Evolutionary conservation across 2,329 filamentous ascomycete genomes (phyloP), one percentile per base, ranked within the genome.

Genomic region (Hortaea sp.): DNA sequence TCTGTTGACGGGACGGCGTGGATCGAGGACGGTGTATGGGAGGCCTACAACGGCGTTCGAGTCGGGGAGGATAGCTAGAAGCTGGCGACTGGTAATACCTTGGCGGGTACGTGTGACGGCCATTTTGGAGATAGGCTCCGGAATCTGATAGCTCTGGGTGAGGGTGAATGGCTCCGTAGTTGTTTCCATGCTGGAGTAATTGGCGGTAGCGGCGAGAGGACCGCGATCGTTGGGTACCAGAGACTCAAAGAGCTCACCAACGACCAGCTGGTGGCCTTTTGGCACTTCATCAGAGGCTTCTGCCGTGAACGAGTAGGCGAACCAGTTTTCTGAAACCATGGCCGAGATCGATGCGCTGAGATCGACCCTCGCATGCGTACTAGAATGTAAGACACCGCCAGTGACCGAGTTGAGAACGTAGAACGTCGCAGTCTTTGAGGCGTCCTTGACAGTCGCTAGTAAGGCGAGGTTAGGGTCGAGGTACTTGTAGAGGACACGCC

Each of bases 401-500:
- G 89, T 94, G 5, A 94, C 76, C 2, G 85, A 85, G 61, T 98
- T 89, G 10, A 98, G 65, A 7, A 97, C 73, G 59, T 90, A 88
- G 52, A 94, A 74, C 0, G 80, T 82, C 6, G 88, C 78, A 1
- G 74, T 75, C 3, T 71, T 74, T 2, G 73, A 60, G 7, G 71
- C 69, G 20, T 82, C 75, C 31, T 83, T 75, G 2, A 81, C 69
- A 1, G 85, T 75, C 1, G 85, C 85, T 40, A 95, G 73, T 0
- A 97, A 75, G 2, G 88, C 73, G 5, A 87, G 77, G 66, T 94
- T 95, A 0, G 86, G 81, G 68, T 94, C 95, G 37, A 98, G 71
- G 63, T 97, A 97, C 69, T 98, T 98, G 78, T 98, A 98, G 52
- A 90, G 78, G 41, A 98, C 92, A n/a, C 82, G 82, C 39, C 92